Conservation (phyloP, 495 filamentous ascomycete species). For the Podospora pseudopauciseta region DNA sequence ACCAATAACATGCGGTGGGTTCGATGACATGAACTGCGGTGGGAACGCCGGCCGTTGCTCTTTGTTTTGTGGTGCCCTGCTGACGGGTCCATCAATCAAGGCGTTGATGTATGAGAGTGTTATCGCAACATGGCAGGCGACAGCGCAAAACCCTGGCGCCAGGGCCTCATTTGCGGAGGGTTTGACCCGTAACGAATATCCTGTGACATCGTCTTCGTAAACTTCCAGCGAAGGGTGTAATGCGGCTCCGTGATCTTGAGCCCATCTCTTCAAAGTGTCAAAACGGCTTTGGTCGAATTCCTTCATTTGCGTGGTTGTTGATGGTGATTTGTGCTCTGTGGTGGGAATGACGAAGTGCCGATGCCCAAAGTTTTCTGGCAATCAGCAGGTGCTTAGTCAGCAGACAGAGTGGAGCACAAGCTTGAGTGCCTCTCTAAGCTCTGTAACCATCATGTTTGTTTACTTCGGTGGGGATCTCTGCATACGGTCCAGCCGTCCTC, state of each 20-base stretch:
- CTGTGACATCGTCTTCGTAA: slow-evolving; percentile 41
- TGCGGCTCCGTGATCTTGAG: slow-evolving; percentile 32
- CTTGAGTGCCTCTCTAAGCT: too few relatives aligned
- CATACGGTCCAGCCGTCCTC: too few relatives aligned
- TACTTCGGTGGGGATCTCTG: too few relatives aligned
- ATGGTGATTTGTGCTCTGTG: not conserved
- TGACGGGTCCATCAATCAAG: slow-evolving; percentile 31
- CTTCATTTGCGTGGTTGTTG: slow-evolving; percentile 24
- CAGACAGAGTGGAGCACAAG: not conserved
- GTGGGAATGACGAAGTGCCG: not conserved
- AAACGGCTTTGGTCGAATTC: slow-evolving; percentile 20
- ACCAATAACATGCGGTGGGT: slow-evolving; percentile 45
- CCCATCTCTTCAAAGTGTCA: slow-evolving; percentile 33
- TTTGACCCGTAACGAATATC: slow-evolving; percentile 43
- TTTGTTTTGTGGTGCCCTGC: not conserved
- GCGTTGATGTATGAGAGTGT: slow-evolving; percentile 47
- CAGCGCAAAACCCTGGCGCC: slow-evolving; percentile 31
- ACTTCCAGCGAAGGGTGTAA: slow-evolving; percentile 44
- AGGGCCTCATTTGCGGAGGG: slow-evolving; percentile 17
- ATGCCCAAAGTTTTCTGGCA: not conserved
- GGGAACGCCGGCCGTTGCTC: slow-evolving; percentile 31
- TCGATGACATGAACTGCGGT: slow-evolving; percentile 32
- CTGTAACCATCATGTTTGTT: not conserved
- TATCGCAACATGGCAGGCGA: slow-evolving; percentile 36
- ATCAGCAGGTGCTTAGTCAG: not conserved